These are phyloP conservation scores for Metschnikowia similis DNA, from an alignment of 805 yeast genomes.

Conservation along the genomic window DNA sequence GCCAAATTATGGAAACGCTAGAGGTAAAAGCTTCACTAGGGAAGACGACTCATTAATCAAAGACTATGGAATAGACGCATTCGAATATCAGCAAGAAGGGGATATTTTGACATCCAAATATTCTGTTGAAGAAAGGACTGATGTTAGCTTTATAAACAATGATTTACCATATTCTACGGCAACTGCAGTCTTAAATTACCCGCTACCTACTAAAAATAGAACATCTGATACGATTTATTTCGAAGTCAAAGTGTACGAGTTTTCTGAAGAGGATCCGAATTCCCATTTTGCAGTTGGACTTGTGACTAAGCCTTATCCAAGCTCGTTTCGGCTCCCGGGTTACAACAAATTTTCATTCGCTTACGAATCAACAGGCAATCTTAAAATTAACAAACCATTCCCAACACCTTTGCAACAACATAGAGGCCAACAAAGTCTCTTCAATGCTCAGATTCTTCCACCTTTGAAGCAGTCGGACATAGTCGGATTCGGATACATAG, in stretches of 20 bases:
- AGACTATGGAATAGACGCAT: slow-evolving; percentile 38
- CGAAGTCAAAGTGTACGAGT: slow-evolving; percentile 47
- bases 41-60: slow-evolving; percentile 28
- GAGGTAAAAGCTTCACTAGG: slow-evolving; percentile 30
- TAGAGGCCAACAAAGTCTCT: slow-evolving; percentile 35
- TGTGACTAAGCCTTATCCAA: slow-evolving; percentile 69
- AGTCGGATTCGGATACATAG: slow-evolving; percentile 52
- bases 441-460: slow-evolving; percentile 46
- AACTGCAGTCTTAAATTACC: slow-evolving; percentile 36
- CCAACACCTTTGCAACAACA: slow-evolving; percentile 44
- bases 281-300: slow-evolving; percentile 63
- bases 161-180: slow-evolving; percentile 38
- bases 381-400: slow-evolving; percentile 63
- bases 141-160: slow-evolving; percentile 32
- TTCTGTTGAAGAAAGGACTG: slow-evolving; percentile 38
- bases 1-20: slow-evolving; percentile 25
- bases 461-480: slow-evolving; percentile 50
- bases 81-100: slow-evolving; percentile 36
- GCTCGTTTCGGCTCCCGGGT: slow-evolving; percentile 67
- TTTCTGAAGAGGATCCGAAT: slow-evolving; percentile 25
- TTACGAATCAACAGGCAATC: slow-evolving; percentile 68
- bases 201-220: slow-evolving; percentile 37
- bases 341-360: slow-evolving; percentile 64
- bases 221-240: slow-evolving; percentile 50
- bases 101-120: slow-evolving; percentile 29